phyloP scores from a whole-genome alignment of 2,329 filamentous ascomycete species.

The Tolypocladium pustulatum region DNA sequence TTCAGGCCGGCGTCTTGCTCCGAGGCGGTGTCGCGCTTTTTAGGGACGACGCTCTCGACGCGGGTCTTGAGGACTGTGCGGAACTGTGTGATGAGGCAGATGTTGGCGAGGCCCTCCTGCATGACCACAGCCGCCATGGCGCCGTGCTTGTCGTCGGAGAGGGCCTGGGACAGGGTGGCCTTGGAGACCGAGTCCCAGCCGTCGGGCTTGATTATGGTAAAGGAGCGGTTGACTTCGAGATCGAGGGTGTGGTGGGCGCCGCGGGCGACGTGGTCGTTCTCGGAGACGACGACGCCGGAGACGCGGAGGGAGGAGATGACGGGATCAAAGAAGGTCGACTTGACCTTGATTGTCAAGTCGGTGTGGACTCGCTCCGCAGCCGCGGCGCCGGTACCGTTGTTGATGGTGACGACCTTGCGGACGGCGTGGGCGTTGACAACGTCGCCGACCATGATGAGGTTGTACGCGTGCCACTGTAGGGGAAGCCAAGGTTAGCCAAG shows the following conservation, averaged over 20 bases:
- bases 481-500: conserved; percentile 2
- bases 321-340: conserved; percentile 48
- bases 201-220: conserved; percentile 73
- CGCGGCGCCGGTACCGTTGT: conserved; percentile 37
- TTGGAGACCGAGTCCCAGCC: conserved; percentile 86
- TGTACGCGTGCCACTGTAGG: conserved; percentile 47
- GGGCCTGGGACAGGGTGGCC: conserved; percentile 66
- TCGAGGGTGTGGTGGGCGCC: conserved; percentile 57
- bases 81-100: conserved; percentile 72
- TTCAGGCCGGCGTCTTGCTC: conserved; percentile 62
- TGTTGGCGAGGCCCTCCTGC: conserved; percentile 78
- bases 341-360: conserved; percentile 46
- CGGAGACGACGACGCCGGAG: conserved; percentile 40
- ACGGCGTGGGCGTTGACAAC: conserved; percentile 43
- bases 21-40: conserved; percentile 53
- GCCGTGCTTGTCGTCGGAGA: conserved; percentile 68
- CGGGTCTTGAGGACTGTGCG: conserved; percentile 59
- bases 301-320: conserved; percentile 44
- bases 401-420: conserved; percentile 42
- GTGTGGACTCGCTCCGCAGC: conserved; percentile 42
- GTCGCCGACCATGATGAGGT: conserved; percentile 45
- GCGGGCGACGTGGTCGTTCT: conserved; percentile 41
- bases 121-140: conserved; percentile 86
- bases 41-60: conserved; percentile 55
- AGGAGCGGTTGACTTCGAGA: conserved; percentile 77